These are phyloP conservation scores for Xylaria polymorpha DNA, from an alignment of 2,329 filamentous ascomycete species.

Conservation along the genomic window DNA sequence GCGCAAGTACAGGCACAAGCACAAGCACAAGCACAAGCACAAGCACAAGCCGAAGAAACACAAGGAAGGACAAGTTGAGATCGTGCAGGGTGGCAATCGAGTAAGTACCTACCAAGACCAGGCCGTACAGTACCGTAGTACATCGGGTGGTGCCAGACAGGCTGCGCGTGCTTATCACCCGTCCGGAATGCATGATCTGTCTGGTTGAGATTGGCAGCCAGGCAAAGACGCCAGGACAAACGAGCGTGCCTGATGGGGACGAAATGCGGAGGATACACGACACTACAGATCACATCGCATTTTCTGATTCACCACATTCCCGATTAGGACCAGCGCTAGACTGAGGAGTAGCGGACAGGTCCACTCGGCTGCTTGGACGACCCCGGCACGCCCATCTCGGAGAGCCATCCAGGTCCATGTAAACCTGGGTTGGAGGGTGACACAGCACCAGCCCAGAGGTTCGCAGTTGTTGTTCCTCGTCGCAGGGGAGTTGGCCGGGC, in stretches of 20 bases:
- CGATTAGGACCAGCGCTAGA: conserved; percentile 49
- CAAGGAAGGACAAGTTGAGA: conserved; percentile 34
- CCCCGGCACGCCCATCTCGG: conserved; percentile 46
- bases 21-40: background rate
- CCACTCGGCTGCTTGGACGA: conserved; percentile 42
- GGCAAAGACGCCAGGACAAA: conserved; percentile 34
- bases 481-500: conserved; percentile 25
- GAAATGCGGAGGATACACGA: conserved; percentile 41
- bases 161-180: conserved; percentile 37
- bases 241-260: conserved; percentile 38
- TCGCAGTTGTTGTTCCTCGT: conserved; percentile 34
- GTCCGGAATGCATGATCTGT: conserved; percentile 39
- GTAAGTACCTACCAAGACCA: conserved; percentile 25
- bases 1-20: background rate
- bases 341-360: conserved; percentile 45
- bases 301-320: conserved; percentile 49
- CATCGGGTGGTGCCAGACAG: conserved; percentile 37
- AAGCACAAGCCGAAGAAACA: conserved; percentile 4
- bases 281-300: conserved; percentile 43
- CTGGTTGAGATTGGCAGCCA: conserved; percentile 31
- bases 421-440: conserved; percentile 45
- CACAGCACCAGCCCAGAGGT: conserved; percentile 44
- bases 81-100: conserved; percentile 37
- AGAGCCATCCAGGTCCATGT: conserved; percentile 41
- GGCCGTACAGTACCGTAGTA: conserved; percentile 16